Base-by-base conservation (phyloP, 441 rosid species). In the Adansonia madagascariensis region DNA sequence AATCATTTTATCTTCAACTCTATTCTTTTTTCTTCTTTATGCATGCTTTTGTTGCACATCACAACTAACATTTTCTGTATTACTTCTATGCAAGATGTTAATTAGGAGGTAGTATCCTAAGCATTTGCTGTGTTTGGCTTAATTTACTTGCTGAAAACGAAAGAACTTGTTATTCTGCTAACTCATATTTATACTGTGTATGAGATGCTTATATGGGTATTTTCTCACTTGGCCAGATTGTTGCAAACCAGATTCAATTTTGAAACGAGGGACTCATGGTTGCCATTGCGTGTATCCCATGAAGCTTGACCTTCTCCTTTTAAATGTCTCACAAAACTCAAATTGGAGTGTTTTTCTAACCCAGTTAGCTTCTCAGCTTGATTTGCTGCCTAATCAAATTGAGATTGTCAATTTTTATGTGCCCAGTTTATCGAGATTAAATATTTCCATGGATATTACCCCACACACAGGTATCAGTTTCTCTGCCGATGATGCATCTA, bases 281-380 rank as follows among this genome's bases (percentile, higher is more conserved):
- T 95, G 99, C 81, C 94, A 92, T 78, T 95, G 99, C 63, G 99
- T 88, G 64, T 93, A 95, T 85, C 98, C 99, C 18, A 91, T 95
- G 82, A 95, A 92, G 89, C 89, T 95, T 73, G 99, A 95, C 78
- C 93, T 95, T 86, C 88, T 90, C 79, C 98, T 95, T 62, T 70
- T 88, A 86, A 95, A 95, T 80, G 91, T 95, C 78, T 93, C 99
- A 10, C 90, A 87, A 78, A 91, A 86, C 84, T 91, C 92, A 17
- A 85, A 89, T 78, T 83, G 93, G 99, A 84, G 60, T 73, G 5
- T 74, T 76, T 92, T 95, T 82, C 81, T 93, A 53, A 84, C 80
- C 74, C 89, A 93, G 73, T 86, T 95, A 76, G 97, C 99, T 65
- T 69, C 86, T 62, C 91, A 95, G 85, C 99, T 95, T 79, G 87